These are phyloP conservation scores for Parachlorella kessleri DNA, from an alignment of 139 green algal genomes.

Conservation along the genomic window DNA sequence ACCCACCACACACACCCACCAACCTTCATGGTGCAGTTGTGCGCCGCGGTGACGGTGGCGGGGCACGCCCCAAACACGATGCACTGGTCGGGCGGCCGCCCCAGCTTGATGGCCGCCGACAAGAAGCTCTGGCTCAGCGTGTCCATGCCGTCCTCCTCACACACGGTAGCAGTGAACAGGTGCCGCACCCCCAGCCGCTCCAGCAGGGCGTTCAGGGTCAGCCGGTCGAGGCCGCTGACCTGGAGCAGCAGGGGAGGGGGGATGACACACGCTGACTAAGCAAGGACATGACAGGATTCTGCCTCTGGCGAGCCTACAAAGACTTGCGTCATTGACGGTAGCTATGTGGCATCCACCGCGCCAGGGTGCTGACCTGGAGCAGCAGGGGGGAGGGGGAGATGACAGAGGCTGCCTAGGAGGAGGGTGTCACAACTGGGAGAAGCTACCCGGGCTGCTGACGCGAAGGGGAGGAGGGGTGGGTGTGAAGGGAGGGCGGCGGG, in stretches of 20 bases:
- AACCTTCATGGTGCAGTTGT: slow-evolving; percentile 92
- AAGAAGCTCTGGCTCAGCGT: slow-evolving; percentile 75
- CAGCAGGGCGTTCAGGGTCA: slow-evolving; percentile 35
- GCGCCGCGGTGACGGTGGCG: slow-evolving; percentile 76
- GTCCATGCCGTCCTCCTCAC: slow-evolving; percentile 87
- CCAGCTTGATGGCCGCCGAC: slow-evolving; percentile 82
- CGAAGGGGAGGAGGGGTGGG: neutral
- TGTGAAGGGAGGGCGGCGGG: neutral
- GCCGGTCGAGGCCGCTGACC: neutral
- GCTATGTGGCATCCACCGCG: too few relatives aligned
- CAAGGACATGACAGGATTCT: too few relatives aligned
- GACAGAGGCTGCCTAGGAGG: neutral
- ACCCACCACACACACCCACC: neutral
- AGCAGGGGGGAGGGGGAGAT: neutral
- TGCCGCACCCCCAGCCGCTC: slow-evolving; percentile 61
- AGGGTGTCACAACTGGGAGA: neutral
- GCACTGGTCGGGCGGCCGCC: slow-evolving; percentile 81
- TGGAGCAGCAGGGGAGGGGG: neutral
- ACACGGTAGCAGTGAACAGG: slow-evolving; percentile 58
- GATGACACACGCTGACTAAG: neutral
- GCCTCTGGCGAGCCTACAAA: too few relatives aligned
- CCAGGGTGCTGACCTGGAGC: neutral
- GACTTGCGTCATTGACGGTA: too few relatives aligned
- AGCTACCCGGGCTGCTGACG: neutral
- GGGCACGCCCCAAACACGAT: slow-evolving; percentile 78